Evolutionary conservation across 78 protist genomes (phyloP), one percentile per base, ranked within the genome.

Genomic region (Dictyostelium brefeldianum): DNA sequence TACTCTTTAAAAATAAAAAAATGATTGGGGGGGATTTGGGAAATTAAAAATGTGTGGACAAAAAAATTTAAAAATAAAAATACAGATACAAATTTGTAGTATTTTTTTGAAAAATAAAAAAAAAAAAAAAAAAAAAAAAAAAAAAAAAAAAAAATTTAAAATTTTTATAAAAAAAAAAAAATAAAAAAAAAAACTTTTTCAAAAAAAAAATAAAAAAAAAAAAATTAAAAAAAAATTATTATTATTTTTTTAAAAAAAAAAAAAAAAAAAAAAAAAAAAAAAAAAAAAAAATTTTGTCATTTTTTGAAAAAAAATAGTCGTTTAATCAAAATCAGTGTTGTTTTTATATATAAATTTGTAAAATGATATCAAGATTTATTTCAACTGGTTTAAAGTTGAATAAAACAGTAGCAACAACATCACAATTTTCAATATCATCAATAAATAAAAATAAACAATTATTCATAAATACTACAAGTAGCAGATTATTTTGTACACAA

Each of bases 361-460:
- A 59, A 59, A 59, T 59, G 69, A 59, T 59, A 10, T 59, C 69
- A 59, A 59, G 69, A 59, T 59, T 59, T 22, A 59, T 59, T 59
- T 22, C 25, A 20, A 59, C 8, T 12, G n/a, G 31, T 59, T 22
- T 25, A 59, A 59, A 8, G 25, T 22, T 59, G 8, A 59, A 22
- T n/a, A 59, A 5, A n/a, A 59, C n/a, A 22, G 7, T 14, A 22
- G 3, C 25, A 22, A n/a, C n/a, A 57, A 8, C 69, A 59, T 56
- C 65, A 20, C n/a, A 59, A 22, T 8, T 59, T 22, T 3, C 69
- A 59, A 29, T 59, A 20, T n/a, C 69, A 59, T 59, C 69, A 59
- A 22, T 59, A 22, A 22, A 22, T 29, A 59, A 59, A n/a, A 59
- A 59, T 14, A 59, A 22, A 25, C n/a, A 18, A 31, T 27, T 65